Base-by-base conservation (phyloP, 192 early-diverging fungal genomes). In the Hyaloraphidium curvatum region DNA sequence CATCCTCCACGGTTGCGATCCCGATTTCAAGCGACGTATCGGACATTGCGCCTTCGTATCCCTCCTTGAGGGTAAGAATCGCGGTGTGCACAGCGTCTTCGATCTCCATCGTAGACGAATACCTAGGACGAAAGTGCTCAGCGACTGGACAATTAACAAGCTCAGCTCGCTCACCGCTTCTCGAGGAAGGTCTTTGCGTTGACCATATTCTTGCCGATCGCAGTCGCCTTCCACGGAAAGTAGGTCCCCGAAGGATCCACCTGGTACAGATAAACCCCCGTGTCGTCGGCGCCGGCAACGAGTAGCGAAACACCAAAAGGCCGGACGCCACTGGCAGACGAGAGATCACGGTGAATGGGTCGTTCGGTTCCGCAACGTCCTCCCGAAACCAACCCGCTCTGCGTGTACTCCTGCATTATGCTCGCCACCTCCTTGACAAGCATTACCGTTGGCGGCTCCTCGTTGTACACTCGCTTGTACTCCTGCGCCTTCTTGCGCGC, bases 181-280 rank as follows among this genome's bases (percentile, higher is more conserved):
- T 99, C 92, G 56, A 99, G 66, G 70, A 99, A 99, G 1, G 91
- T 97, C 77, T 97, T 97, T 55, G 95, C 89, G 67, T 97, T 99
- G 55, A 92, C 69, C 92, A 97, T 97, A 70, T 99, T 96, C 66
- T 99, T 99, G 48, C 95, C 95, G 48, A 97, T 95, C 0, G 93
- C 90, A 25, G 85, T 89, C 14, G 92, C 95, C 71, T 96, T 97
- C 95, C 95, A 99, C 17, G 89, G 83, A 69, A 81, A 99, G 75
- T 91, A 99, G 27, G 89, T 90, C 33, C 95, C 95, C 50, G 92
- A 93, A 1, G 95, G 95, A 65, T 99, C 95, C 4, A 99, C 90
- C 69, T 99, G 95, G 74, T 99, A 99, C 48, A 99, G 75, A 19
- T 80, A 74, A 21, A 87, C 87, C 11, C 91, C 91, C 29, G 64